These are phyloP conservation scores for Ceratocystis variospora DNA, from an alignment of 2,329 filamentous ascomycete genomes.

Conservation along the genomic window DNA sequence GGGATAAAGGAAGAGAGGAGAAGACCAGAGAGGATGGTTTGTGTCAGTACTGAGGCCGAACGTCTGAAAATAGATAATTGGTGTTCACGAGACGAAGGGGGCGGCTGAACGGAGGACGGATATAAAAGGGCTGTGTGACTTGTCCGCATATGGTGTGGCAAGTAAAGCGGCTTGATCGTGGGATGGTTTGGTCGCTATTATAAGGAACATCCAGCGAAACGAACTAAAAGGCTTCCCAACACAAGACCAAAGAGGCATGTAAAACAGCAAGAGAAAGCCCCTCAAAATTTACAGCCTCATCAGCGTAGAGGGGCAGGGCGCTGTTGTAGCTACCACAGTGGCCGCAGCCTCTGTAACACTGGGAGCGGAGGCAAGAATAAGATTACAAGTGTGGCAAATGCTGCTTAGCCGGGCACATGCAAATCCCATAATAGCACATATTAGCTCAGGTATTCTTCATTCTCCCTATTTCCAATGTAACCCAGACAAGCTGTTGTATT, in stretches of 20 bases:
- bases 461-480: background rate
- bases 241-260: background rate
- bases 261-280: background rate
- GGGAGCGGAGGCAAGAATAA: background rate
- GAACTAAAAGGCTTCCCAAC: background rate
- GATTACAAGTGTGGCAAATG: background rate
- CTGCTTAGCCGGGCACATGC: background rate
- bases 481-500: background rate
- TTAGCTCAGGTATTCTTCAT: too few species aligned
- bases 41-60: too few species aligned
- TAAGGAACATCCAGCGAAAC: too few species aligned
- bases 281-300: background rate
- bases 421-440: background rate
- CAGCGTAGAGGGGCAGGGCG: background rate
- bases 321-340: background rate
- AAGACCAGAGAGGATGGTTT: too few species aligned
- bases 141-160: too few species aligned
- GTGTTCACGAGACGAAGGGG: too few species aligned
- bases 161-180: too few species aligned
- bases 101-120: too few species aligned
- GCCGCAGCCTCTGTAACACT: background rate
- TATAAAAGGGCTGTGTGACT: too few species aligned
- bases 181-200: too few species aligned
- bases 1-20: too few species aligned
- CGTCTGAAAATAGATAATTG: too few species aligned